Evolutionary conservation across 1,284 basidiomycete genomes (phyloP).

Genomic region (Apiotrichum siamense): DNA sequence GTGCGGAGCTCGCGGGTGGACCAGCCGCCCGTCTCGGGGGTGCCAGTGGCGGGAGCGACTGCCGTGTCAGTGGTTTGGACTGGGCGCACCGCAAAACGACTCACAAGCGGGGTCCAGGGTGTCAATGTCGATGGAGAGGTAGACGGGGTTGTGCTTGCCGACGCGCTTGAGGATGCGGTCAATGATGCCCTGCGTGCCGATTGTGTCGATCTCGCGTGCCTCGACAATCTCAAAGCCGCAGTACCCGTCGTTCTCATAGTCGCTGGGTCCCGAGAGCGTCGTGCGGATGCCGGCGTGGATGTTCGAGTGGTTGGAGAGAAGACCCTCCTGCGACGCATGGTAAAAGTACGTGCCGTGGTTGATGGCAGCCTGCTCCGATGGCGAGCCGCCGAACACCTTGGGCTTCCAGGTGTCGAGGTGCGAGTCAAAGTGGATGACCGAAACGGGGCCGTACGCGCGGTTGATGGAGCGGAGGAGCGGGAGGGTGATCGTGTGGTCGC

Average conservation of each 20-base stretch:
- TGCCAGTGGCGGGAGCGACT: slow-evolving; percentile 11
- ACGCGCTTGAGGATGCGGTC: slow-evolving; percentile 28
- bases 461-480: slow-evolving; percentile 47
- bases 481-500: slow-evolving; percentile 48
- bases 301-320: slow-evolving; percentile 53
- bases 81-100: not conserved
- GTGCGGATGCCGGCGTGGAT: slow-evolving; percentile 39
- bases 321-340: slow-evolving; percentile 36
- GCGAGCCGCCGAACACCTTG: slow-evolving; percentile 30
- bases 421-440: slow-evolving; percentile 46
- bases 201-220: slow-evolving; percentile 35
- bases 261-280: slow-evolving; percentile 16
- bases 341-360: slow-evolving; percentile 43
- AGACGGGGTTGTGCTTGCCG: slow-evolving; percentile 15
- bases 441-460: slow-evolving; percentile 29
- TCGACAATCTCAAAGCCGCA: slow-evolving; percentile 39
- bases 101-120: slow-evolving; percentile 20
- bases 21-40: slow-evolving; percentile 39
- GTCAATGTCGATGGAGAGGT: slow-evolving; percentile 25
- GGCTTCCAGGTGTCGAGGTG: slow-evolving; percentile 32
- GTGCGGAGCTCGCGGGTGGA: slow-evolving; percentile 38
- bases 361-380: slow-evolving; percentile 25
- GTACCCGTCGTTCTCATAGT: slow-evolving; percentile 33
- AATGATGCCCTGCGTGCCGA: slow-evolving; percentile 38
- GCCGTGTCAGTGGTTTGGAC: not conserved